Evolutionary conservation across 176 grass and related monocot genomes (phyloP), one percentile per base, ranked within the genome.

Genomic region (Cenchrus americanus): DNA sequence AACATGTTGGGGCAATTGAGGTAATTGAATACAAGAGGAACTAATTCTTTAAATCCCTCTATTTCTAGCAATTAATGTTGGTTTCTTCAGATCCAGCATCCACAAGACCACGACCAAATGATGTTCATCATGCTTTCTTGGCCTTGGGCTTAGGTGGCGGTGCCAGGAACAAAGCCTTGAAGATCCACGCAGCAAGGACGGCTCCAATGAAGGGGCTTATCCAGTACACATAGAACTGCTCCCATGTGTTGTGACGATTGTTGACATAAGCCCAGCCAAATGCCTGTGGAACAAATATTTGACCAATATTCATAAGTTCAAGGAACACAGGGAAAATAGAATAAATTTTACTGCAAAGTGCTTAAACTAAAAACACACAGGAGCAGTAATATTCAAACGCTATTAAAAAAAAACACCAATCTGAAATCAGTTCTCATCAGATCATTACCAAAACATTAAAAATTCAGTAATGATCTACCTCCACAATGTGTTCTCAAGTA

Each of bases 181-280:
- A 98, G 69, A 77, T 88, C 82, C 84, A 93, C 32, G 90, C 96
- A 64, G 96, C 96, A 68, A 92, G 71, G 85, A 95, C 81, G 50
- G 92, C 91, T 48, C 93, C 96, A 60, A 95, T 18, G 18, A 98
- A 98, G 15, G 96, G 96, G 90, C 96, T 92, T 91, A 98, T 98
- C 96, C 96, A 98, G 73, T 98, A 98, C n/a, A 98, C 96, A 15
- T 98, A 98, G 62, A 98, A 91, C 75, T 98, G 96, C 52, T 98
- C 96, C 92, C 92, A 98, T 0, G 92, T 98, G 82, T 98, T 90
- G 83, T 98, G 96, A 9, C 80, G 87, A 57, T 93, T 83, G 76
- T 93, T 90, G 62, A 98, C 80, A 84, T 95, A 98, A 5, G 96
- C 96, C 96, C 96, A 98, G 26, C 96, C 96, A 90, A 95, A 98